These are phyloP conservation scores for Terfezia claveryi DNA, from an alignment of 495 filamentous ascomycete genomes.

Conservation along the genomic window DNA sequence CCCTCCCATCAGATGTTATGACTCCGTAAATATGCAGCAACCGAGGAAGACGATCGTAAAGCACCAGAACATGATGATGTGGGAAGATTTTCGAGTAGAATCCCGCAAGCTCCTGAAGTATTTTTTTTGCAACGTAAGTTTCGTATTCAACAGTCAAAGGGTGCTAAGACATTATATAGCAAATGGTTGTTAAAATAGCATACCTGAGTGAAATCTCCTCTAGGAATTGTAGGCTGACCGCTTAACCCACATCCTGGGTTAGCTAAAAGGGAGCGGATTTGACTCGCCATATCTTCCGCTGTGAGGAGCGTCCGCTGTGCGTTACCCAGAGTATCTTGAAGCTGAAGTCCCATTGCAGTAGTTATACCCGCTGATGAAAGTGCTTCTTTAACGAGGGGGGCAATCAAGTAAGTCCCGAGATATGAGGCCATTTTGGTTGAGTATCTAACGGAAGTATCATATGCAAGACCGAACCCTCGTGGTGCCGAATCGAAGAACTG, in stretches of 20 bases:
- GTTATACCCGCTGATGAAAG: neutral
- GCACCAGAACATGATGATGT: neutral
- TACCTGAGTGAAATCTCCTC: neutral
- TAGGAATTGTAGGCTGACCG: neutral
- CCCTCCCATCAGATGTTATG: neutral
- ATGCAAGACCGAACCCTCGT: too few relatives aligned
- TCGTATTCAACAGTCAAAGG: neutral
- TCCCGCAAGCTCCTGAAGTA: neutral
- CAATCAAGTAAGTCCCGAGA: neutral
- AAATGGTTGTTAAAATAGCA: neutral
- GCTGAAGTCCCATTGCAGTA: neutral
- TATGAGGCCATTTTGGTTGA: neutral
- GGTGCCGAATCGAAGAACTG: too few relatives aligned
- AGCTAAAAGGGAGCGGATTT: neutral
- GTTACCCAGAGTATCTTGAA: neutral
- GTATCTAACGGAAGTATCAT: too few relatives aligned
- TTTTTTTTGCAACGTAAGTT: neutral
- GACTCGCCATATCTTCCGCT: neutral
- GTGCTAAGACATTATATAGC: neutral
- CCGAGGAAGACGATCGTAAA: neutral
- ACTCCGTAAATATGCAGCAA: neutral
- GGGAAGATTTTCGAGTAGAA: neutral
- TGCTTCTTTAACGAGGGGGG: neutral
- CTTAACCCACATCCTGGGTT: neutral
- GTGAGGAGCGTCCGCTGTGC: neutral